A percentile compares a stretch with the other conserved stretches of the same genome.
phyloP scores from a whole-genome alignment of 768 basidiomycete genomes.

The Dioszegia crocea region DNA sequence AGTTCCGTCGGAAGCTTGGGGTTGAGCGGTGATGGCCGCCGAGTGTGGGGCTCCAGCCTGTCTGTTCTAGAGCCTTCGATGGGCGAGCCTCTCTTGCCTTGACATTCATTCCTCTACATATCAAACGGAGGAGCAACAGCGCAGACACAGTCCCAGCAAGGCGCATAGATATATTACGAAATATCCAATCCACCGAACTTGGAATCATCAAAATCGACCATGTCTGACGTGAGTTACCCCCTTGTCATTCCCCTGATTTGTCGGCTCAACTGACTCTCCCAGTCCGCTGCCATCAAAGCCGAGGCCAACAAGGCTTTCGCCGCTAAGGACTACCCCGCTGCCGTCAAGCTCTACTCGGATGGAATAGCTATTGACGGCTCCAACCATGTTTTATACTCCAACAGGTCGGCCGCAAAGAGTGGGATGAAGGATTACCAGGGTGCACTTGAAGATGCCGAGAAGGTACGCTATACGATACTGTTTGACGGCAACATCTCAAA shows the following conservation, averaged over 20 bases:
- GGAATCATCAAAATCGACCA: neutral
- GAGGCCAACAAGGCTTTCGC: slow-evolving; percentile 93
- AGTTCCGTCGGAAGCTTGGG: neutral
- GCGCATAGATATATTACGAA: neutral
- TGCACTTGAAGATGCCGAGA: slow-evolving; percentile 82
- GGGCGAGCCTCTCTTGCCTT: too few relatives aligned
- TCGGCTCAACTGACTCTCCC: neutral
- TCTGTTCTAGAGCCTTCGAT: too few relatives aligned
- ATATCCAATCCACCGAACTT: neutral
- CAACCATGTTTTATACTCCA: slow-evolving; percentile 88
- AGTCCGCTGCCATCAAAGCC: slow-evolving; percentile 71
- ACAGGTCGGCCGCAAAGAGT: slow-evolving; percentile 84
- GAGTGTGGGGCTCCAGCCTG: too few relatives aligned
- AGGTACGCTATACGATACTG: slow-evolving; percentile 60
- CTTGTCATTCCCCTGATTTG: neutral
- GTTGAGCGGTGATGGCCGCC: too few relatives aligned
- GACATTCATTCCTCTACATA: too few relatives aligned
- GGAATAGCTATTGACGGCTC: slow-evolving; percentile 75
- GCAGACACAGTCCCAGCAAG: too few relatives aligned
- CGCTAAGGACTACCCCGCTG: slow-evolving; percentile 84
- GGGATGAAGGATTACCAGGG: slow-evolving; percentile 72
- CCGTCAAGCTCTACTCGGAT: slow-evolving; percentile 54
- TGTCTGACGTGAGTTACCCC: slow-evolving; percentile 34
- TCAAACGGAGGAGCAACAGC: too few relatives aligned
- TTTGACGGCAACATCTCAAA: too few relatives aligned